Evolutionary conservation across 2,329 filamentous ascomycete species (phyloP).

Genomic region (Trichoderma sp.): DNA sequence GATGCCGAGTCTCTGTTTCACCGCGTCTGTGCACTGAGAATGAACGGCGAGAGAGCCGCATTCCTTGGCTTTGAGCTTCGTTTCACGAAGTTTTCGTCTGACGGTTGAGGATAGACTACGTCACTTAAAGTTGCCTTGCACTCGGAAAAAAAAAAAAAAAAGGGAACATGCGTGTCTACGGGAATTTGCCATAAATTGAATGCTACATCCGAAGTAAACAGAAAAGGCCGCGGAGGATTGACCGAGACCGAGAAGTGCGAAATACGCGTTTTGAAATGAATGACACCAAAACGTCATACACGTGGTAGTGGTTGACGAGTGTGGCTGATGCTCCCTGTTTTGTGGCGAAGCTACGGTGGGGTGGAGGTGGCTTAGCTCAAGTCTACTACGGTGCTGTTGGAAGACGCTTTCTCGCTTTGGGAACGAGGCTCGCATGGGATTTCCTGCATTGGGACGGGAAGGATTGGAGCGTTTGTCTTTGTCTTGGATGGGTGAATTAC

Average conservation of each 20-base stretch:
- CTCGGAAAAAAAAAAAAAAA: not conserved
- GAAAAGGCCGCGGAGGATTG: not conserved
- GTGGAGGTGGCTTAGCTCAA: not conserved
- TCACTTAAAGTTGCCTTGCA: not conserved
- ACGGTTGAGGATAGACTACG: not conserved
- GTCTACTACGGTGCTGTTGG: too few relatives aligned
- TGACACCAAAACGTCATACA: not conserved
- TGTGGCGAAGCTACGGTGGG: conserved; percentile 9
- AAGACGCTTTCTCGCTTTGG: not conserved
- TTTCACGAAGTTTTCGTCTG: not conserved
- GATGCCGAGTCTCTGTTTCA: conserved; percentile 20
- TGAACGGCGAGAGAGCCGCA: not conserved
- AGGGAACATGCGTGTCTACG: too few relatives aligned
- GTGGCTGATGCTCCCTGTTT: conserved; percentile 10
- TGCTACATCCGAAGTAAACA: not conserved
- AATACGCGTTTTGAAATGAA: not conserved
- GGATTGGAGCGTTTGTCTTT: not conserved
- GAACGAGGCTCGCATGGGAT: conserved; percentile 7
- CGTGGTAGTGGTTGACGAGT: not conserved
- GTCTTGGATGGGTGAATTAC: not conserved
- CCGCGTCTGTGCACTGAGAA: not conserved
- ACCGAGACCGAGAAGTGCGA: not conserved
- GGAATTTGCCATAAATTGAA: not conserved
- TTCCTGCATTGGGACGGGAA: not conserved
- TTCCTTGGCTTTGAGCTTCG: not conserved